Evolutionary conservation across 2,329 filamentous ascomycete genomes (phyloP).

Genomic region (Aspergillus pseudoterreus): DNA sequence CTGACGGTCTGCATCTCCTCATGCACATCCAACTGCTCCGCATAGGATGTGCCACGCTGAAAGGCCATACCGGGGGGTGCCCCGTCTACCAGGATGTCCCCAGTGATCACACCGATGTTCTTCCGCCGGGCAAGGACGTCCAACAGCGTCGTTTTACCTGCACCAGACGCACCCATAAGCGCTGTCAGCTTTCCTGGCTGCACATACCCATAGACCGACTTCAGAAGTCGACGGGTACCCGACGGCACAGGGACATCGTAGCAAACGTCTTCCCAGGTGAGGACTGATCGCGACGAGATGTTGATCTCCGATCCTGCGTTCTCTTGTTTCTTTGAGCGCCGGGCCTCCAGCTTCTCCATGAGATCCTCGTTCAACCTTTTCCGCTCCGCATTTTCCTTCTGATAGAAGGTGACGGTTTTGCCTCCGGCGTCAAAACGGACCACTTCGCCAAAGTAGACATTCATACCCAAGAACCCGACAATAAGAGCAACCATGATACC

Average conservation of each 20-base stretch:
- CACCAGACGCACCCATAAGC: constrained; percentile 56
- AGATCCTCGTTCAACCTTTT: constrained; percentile 34
- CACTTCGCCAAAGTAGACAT: constrained; percentile 38
- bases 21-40: constrained; percentile 64
- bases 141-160: constrained; percentile 80
- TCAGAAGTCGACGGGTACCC: constrained; percentile 44
- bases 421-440: constrained; percentile 39
- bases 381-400: constrained; percentile 37
- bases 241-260: constrained; percentile 49
- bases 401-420: constrained; percentile 40
- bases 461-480: constrained; percentile 32
- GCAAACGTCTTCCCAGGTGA: constrained; percentile 52
- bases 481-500: constrained; percentile 38
- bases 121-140: constrained; percentile 68
- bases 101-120: constrained; percentile 61
- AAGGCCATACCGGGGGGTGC: constrained; percentile 56
- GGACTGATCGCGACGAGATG: constrained; percentile 52
- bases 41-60: constrained; percentile 62
- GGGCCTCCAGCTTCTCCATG: constrained; percentile 38
- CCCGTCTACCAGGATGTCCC: constrained; percentile 62
- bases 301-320: constrained; percentile 45
- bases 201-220: constrained; percentile 48
- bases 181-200: constrained; percentile 49
- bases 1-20: constrained; percentile 60
- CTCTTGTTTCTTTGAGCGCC: constrained; percentile 29